Base-by-base conservation (phyloP, 352 stramenopile genomes). In the Phytophthora citrophthora region DNA sequence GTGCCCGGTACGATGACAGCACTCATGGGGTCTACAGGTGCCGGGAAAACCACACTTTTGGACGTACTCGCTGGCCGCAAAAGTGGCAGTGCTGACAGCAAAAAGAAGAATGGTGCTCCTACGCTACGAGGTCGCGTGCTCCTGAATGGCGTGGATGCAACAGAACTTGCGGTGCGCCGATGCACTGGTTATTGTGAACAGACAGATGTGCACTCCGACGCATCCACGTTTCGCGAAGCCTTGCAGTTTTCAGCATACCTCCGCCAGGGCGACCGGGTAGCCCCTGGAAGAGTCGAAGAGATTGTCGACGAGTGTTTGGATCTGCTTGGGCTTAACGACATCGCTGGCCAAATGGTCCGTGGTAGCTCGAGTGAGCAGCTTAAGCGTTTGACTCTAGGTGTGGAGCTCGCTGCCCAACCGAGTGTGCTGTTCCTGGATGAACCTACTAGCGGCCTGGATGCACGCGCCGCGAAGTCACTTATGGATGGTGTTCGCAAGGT, bases 51-150 rank as follows among this genome's bases (percentile, higher is more conserved):
- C 1, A 98, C 95, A 4, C 77, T 98, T 3, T 84, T 97, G 64
- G 93, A 99, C 72, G 93, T 98, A 0, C 89, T 99, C 44, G 89
- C 94, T n/a, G 75, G 95, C 18, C 77, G 94, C 44, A 98, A 98
- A 74, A 90, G 74, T 15, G 81, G 77, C 18, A 93, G 62, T 32
- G 16, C 20, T 38, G 46, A 39, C 51, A 43, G 41, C 18, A 71
- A 61, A 13, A 70, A 64, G 16, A 64, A 58, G 23, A 59, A 71
- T 45, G 54, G 59, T 2, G 54, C 59, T 46, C 45, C 64, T 16
- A 61, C 32, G 31, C 31, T 72, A 26, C 60, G 65, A 49, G 70
- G 70, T 8, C 51, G 65, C 5, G 64, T 98, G 52, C 55, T 84
- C 13, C 47, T 98, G 3, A 98, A 98, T 75, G 95, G 95, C 29